These are phyloP conservation scores for Nicotiana sylvestris DNA, from an alignment of 257 asterid genomes.

Conservation along the genomic window DNA sequence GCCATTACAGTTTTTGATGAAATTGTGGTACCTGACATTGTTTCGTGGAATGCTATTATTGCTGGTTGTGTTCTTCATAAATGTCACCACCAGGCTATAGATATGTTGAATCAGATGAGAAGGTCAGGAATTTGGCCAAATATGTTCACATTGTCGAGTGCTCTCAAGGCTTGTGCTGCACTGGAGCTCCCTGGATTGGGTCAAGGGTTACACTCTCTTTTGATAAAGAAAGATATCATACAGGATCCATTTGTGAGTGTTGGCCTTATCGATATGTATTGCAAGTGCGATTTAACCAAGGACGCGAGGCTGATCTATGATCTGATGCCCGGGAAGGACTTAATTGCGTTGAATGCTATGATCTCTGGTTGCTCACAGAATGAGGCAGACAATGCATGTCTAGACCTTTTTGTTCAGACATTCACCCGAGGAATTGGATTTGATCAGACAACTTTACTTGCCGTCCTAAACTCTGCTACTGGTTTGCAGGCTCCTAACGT, in stretches of 20 bases:
- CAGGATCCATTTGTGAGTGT: slow-evolving; percentile 11
- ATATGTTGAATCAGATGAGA: not conserved
- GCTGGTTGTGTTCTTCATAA: not conserved
- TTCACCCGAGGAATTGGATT: not conserved
- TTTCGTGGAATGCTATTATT: slow-evolving; percentile 7
- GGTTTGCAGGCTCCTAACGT: not conserved
- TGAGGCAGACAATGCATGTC: not conserved
- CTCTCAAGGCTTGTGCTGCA: slow-evolving; percentile 15
- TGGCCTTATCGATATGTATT: slow-evolving; percentile 10
- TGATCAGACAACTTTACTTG: slow-evolving; percentile 12
- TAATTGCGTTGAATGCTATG: slow-evolving; percentile 10
- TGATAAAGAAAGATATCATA: not conserved
- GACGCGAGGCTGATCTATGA: slow-evolving; percentile 1
- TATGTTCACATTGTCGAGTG: slow-evolving; percentile 13
- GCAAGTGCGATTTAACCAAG: not conserved
- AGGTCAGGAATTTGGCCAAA: not conserved
- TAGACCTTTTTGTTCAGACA: not conserved
- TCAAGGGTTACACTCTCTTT: not conserved
- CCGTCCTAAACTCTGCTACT: not conserved
- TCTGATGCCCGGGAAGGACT: slow-evolving; percentile 14
- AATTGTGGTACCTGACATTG: not conserved
- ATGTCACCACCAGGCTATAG: not conserved
- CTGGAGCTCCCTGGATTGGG: not conserved
- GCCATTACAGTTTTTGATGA: slow-evolving; percentile 2
- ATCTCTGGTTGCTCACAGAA: slow-evolving; percentile 11